These are phyloP conservation scores for Trichoderma lentiforme DNA, from an alignment of 2,329 filamentous ascomycete species.

Conservation along the genomic window DNA sequence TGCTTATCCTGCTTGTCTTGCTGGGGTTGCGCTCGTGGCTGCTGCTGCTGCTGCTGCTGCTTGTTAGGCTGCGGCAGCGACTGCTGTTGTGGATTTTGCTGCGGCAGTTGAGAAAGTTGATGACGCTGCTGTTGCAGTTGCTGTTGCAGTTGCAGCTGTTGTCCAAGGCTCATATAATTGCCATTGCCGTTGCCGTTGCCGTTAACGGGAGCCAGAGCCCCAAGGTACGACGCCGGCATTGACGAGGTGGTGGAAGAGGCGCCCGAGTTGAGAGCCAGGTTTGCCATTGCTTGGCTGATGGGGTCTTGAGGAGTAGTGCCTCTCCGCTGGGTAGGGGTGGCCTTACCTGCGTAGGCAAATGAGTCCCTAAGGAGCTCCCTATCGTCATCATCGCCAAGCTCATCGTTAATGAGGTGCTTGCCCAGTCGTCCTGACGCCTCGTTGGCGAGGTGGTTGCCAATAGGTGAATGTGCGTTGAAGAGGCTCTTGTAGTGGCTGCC, in stretches of 20 bases:
- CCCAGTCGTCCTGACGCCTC: slow-evolving; percentile 55
- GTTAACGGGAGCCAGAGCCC: slow-evolving; percentile 55
- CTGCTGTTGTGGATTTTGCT: not conserved
- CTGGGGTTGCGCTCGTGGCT: slow-evolving; percentile 11
- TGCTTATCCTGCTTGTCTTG: slow-evolving; percentile 26
- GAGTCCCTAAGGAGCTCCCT: slow-evolving; percentile 69
- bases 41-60: not conserved
- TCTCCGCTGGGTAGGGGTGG: slow-evolving; percentile 49
- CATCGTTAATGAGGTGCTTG: slow-evolving; percentile 70
- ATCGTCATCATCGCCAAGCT: slow-evolving; percentile 60
- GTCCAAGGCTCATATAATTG: not conserved
- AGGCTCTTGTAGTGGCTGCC: slow-evolving; percentile 57
- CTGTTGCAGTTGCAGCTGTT: slow-evolving; percentile 9
- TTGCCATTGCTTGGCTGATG: slow-evolving; percentile 61
- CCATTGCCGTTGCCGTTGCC: slow-evolving; percentile 11
- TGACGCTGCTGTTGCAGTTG: slow-evolving; percentile 19
- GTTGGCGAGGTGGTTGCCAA: slow-evolving; percentile 66
- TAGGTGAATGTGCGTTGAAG: slow-evolving; percentile 71
- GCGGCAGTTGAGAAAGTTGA: not conserved
- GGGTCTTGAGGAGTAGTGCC: slow-evolving; percentile 71
- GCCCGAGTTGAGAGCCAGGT: slow-evolving; percentile 68
- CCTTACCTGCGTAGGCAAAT: slow-evolving; percentile 67
- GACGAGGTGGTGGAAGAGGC: slow-evolving; percentile 50
- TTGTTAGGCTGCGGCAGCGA: not conserved
- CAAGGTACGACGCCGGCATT: slow-evolving; percentile 47